A percentile compares a stretch with the other conserved stretches of the same genome.
These are phyloP conservation scores for Alternaria consortialis DNA, from an alignment of 2,329 filamentous ascomycete species.

Conservation along the genomic window DNA sequence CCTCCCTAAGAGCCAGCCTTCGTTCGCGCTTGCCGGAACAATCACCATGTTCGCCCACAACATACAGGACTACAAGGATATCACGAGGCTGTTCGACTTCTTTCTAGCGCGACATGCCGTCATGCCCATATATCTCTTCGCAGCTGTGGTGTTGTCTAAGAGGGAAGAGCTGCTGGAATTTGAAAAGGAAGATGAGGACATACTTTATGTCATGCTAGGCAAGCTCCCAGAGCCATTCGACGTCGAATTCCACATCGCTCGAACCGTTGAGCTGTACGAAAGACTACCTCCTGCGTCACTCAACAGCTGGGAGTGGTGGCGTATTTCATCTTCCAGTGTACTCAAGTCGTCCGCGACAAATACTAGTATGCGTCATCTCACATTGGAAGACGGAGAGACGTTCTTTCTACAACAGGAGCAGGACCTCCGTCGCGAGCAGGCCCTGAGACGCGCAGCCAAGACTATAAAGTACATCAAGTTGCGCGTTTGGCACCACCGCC, in stretches of 20 bases:
- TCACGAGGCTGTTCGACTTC: conserved; percentile 91
- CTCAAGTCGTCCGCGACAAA: conserved; percentile 79
- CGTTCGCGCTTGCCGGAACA: conserved; percentile 91
- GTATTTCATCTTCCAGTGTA: conserved; percentile 78
- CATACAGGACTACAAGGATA: conserved; percentile 87
- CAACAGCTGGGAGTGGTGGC: conserved; percentile 69
- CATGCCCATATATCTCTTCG: conserved; percentile 90
- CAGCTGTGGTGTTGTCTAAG: conserved; percentile 75
- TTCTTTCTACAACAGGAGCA: conserved; percentile 76
- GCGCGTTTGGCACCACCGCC: conserved; percentile 71
- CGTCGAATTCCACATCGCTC: conserved; percentile 77
- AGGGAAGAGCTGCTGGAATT: conserved; percentile 86
- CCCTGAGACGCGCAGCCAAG: conserved; percentile 48
- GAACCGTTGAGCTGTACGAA: conserved; percentile 70
- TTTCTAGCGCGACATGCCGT: conserved; percentile 87
- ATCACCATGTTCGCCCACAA: conserved; percentile 97
- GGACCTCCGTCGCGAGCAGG: conserved; percentile 74
- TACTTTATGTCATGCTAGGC: conserved; percentile 87
- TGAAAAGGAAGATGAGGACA: conserved; percentile 78
- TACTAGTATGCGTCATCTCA: conserved; percentile 62
- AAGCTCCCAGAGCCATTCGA: conserved; percentile 85
- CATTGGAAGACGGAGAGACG: conserved; percentile 69
- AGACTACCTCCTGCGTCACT: conserved; percentile 76
- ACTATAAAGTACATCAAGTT: conserved; percentile 46
- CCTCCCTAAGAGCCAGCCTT: conserved; percentile 81